phyloP scores from a whole-genome alignment of 345 rosid species.

The Rubroshorea leprosula region DNA sequence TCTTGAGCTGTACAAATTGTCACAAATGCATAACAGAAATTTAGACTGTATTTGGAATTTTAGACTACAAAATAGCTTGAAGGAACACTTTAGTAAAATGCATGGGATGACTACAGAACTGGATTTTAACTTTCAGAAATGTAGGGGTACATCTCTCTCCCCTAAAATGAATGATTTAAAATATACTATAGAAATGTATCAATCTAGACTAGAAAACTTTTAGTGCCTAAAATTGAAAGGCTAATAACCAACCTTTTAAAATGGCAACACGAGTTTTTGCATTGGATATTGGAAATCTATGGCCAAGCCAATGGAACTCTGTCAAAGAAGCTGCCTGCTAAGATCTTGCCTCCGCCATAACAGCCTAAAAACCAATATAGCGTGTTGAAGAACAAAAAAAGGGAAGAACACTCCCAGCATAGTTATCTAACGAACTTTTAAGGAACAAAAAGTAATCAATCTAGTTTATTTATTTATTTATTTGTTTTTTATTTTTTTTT shows the following conservation, averaged over 20 bases:
- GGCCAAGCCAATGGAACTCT: constrained; percentile 94
- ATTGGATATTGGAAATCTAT: constrained; percentile 82
- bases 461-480: no score
- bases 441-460: no score
- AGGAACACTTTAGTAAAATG: neutral
- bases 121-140: neutral
- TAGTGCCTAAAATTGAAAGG: neutral
- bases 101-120: neutral
- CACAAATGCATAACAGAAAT: constrained; percentile 8
- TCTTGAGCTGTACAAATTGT: constrained; percentile 75
- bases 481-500: no score
- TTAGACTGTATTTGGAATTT: neutral
- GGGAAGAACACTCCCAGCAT: constrained; percentile 6
- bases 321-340: constrained; percentile 97
- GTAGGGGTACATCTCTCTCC: constrained; percentile 4
- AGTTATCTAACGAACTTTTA: constrained; percentile 3
- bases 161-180: neutral
- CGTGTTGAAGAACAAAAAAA: no score
- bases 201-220: neutral
- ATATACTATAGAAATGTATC: no score
- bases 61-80: constrained; percentile 5
- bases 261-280: constrained; percentile 93
- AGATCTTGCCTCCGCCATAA: constrained; percentile 94
- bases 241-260: constrained; percentile 58
- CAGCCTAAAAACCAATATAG: constrained; percentile 54